These are phyloP conservation scores for Arthrobotrys sphaeroides DNA, from an alignment of 2,329 filamentous ascomycete species.

Conservation along the genomic window DNA sequence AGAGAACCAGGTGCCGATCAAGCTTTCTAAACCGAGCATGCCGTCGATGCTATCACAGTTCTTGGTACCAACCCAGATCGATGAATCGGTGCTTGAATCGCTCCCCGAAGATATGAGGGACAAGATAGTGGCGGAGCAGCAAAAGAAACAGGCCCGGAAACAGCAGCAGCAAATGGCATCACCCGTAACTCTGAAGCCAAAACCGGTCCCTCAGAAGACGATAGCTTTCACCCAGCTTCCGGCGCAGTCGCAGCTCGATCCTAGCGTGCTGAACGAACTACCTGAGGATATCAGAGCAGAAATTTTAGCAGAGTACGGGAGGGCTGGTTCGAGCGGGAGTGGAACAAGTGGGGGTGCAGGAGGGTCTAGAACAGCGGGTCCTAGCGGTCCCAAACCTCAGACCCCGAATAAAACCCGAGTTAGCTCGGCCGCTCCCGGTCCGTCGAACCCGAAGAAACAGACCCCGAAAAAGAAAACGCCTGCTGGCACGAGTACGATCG, in stretches of 20 bases:
- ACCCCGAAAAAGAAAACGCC: conserved; percentile 75
- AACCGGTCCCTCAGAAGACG: conserved; percentile 59
- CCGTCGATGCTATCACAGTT: conserved; percentile 83
- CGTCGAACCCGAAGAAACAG: conserved; percentile 65
- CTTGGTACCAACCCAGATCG: conserved; percentile 82
- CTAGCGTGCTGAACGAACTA: conserved; percentile 81
- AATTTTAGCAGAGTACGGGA: conserved; percentile 75
- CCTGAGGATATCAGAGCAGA: conserved; percentile 88
- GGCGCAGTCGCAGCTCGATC: conserved; percentile 81
- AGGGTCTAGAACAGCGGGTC: conserved; percentile 58
- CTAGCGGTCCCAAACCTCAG: conserved; percentile 60
- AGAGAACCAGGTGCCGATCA: conserved; percentile 69
- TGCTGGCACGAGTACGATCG: conserved; percentile 66
- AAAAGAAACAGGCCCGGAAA: conserved; percentile 55
- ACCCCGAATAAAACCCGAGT: conserved; percentile 69
- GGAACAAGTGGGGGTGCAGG: conserved; percentile 54
- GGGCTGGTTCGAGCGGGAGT: conserved; percentile 41
- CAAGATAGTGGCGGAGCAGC: conserved; percentile 72
- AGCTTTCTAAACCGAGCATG: conserved; percentile 70
- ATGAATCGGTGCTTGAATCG: conserved; percentile 82
- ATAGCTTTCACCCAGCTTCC: conserved; percentile 57
- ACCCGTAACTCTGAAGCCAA: conserved; percentile 56
- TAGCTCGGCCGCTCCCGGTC: conserved; percentile 61
- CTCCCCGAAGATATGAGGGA: conserved; percentile 83
- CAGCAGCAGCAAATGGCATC: conserved; percentile 56